Conservation (phyloP, 768 basidiomycete species). For the Lyophyllum atratum region DNA sequence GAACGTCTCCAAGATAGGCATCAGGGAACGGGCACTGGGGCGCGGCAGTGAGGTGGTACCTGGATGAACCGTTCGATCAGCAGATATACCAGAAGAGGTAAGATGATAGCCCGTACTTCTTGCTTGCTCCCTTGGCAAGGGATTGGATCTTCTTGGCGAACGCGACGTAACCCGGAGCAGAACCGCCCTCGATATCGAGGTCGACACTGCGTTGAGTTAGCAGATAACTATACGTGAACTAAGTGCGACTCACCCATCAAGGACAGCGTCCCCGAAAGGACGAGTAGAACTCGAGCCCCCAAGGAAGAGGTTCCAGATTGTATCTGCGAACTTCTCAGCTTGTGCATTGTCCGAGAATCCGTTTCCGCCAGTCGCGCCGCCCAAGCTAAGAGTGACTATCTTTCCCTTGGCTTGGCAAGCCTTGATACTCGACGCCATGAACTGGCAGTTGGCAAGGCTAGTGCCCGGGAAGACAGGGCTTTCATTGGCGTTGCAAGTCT, state of each 20-base stretch:
- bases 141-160: slow-evolving; percentile 49
- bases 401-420: slow-evolving; percentile 68
- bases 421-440: slow-evolving; percentile 59
- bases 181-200: slow-evolving; percentile 66
- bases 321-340: slow-evolving; percentile 55
- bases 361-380: slow-evolving; percentile 64
- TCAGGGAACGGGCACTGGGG: slow-evolving; percentile 67
- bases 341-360: slow-evolving; percentile 56
- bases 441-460: slow-evolving; percentile 58
- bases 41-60: slow-evolving; percentile 58
- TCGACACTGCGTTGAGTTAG: slow-evolving; percentile 40
- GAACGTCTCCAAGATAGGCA: slow-evolving; percentile 49
- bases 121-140: slow-evolving; percentile 45
- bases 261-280: slow-evolving; percentile 64
- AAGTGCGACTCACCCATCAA: slow-evolving; percentile 53
- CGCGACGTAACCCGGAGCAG: slow-evolving; percentile 42
- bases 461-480: slow-evolving; percentile 63
- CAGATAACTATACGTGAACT: neutral
- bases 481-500: slow-evolving; percentile 62
- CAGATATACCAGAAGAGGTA: too few species aligned
- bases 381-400: slow-evolving; percentile 55
- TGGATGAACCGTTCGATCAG: slow-evolving; percentile 19
- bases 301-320: slow-evolving; percentile 70
- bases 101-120: slow-evolving; percentile 36
- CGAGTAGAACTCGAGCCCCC: slow-evolving; percentile 58